Base-by-base conservation (phyloP, 106 monocot species). In the Apostasia shenzhenica region DNA sequence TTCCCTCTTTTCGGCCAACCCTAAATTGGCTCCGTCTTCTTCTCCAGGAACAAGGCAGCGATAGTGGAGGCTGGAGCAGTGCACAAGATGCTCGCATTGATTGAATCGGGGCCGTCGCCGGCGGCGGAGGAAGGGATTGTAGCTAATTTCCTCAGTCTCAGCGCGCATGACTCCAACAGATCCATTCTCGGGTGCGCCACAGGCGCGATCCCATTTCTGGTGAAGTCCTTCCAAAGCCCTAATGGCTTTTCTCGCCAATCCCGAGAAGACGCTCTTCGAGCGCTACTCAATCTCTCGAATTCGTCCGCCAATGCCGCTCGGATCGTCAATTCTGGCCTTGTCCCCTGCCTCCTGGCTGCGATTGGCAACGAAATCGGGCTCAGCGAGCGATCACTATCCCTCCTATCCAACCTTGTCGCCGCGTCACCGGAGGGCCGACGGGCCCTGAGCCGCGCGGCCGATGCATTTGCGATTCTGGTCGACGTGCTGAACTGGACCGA, bases 251-350 rank as follows among this genome's bases (percentile, higher is more conserved):
- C 72, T 56, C 40, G 10, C 49, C 69, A 61, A 14, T 13, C 77
- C 41, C 49, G 68, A 67, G 71, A 78, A 5, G 95, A 97, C 75
- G 73, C 95, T 2, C 80, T 97, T 53, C 79, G 92, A 2, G 92
- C 92, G 1, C 71, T 97, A 48, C 81, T 83, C 70, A 97, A 97
- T 79, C 95, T 97, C 70, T 92, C 97, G 14, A 74, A 87, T 8
- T 66, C 78, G 45, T 49, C 76, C 2, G n/a, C 76, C 12, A 97
- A 89, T 80, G 50, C 72, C 39, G 46, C 77, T 6, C 64, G 26
- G 44, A 76, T 94, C 47, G 40, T 80, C 14, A 78, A 68, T 6
- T 46, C 85, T 38, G 84, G 76, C 4, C 55, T 88, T 45, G 83
- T 84, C 45, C 76, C 73, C 38, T 10, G 55, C 45, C 57, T 95